Conservation (phyloP, 495 filamentous ascomycete genomes). For the Aspergillus conjunctus region DNA sequence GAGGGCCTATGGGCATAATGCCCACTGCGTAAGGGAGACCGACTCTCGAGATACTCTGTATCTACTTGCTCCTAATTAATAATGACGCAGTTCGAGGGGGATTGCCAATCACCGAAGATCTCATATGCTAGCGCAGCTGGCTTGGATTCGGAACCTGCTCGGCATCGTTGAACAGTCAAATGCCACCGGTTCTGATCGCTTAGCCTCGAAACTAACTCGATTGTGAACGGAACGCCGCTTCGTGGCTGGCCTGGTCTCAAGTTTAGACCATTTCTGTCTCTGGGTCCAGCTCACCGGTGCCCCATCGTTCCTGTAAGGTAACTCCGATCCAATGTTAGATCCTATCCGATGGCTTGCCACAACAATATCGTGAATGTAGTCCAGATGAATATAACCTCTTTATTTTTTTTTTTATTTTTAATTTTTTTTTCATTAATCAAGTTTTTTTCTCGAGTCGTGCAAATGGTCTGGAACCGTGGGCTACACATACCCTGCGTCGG, state of each 20-base stretch:
- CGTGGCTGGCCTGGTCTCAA: background rate
- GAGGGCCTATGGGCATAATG: too few relatives aligned
- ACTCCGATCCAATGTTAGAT: constrained; percentile 12
- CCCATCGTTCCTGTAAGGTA: constrained; percentile 7
- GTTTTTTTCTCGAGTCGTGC: background rate
- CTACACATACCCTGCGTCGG: background rate
- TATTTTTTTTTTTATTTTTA: background rate
- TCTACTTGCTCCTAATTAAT: too few relatives aligned
- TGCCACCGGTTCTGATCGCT: background rate
- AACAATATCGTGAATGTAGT: background rate
- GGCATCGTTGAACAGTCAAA: background rate
- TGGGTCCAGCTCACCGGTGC: background rate
- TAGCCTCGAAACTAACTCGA: background rate
- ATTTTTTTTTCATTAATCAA: background rate
- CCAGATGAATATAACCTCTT: background rate
- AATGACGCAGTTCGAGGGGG: background rate
- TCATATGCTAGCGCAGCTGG: background rate
- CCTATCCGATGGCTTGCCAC: background rate
- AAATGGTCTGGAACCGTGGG: background rate
- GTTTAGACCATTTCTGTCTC: background rate
- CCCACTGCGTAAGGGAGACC: too few relatives aligned
- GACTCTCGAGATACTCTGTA: too few relatives aligned
- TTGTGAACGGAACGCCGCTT: background rate
- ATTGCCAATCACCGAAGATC: background rate
- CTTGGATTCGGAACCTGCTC: background rate